These are phyloP conservation scores for Pilaira anomala DNA, from an alignment of 192 early-diverging fungal species.

Conservation along the genomic window DNA sequence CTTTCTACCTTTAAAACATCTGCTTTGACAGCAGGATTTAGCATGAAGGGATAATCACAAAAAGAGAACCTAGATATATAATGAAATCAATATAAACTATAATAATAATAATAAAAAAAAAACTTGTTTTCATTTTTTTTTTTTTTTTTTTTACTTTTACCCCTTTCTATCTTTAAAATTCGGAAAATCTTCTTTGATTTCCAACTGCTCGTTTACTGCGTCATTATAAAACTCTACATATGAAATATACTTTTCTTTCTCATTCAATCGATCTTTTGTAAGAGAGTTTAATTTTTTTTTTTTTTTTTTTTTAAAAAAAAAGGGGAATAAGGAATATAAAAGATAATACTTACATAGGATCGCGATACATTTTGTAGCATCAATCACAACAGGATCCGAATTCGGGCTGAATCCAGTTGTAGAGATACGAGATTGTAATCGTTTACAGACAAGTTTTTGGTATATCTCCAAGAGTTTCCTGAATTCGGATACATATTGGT, in stretches of 20 bases:
- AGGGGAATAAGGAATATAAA: background rate
- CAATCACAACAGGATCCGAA: conserved; percentile 24
- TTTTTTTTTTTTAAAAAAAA: background rate
- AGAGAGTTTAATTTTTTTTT: background rate
- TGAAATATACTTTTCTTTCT: conserved; percentile 48
- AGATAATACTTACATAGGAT: conserved; percentile 25
- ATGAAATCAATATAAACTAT: background rate
- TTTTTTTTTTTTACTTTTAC: conserved; percentile 10
- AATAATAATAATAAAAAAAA: conserved; percentile 2
- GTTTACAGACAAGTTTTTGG: background rate
- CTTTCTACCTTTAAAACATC: conserved; percentile 73
- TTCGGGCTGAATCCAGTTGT: conserved; percentile 20
- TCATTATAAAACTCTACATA: conserved; percentile 71
- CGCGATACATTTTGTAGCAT: conserved; percentile 29
- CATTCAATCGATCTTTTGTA: conserved; percentile 51
- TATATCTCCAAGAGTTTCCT: background rate
- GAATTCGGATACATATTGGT: conserved; percentile 6
- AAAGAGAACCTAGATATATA: conserved; percentile 55
- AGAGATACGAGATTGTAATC: background rate
- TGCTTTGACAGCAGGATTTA: conserved; percentile 70
- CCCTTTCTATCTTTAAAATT: conserved; percentile 62
- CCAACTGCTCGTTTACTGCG: conserved; percentile 63
- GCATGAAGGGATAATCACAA: conserved; percentile 72
- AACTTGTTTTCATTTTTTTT: no score
- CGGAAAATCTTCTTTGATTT: conserved; percentile 76